phyloP scores from a whole-genome alignment of 2,329 filamentous ascomycete species.

The Fusarium sp. region DNA sequence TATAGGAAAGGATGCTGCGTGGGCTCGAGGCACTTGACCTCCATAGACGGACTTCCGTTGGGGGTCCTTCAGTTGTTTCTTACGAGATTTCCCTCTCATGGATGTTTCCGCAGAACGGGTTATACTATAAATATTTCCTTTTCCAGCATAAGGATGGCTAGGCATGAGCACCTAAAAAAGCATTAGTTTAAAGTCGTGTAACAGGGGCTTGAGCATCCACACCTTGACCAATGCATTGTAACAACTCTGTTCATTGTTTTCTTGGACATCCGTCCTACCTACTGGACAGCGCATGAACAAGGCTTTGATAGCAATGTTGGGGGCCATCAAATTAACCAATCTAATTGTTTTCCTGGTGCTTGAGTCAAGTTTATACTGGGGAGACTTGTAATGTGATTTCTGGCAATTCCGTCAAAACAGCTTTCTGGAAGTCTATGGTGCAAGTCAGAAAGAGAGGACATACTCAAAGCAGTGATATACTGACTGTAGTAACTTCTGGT shows the following conservation, averaged over 20 bases:
- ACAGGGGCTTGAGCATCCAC: neutral
- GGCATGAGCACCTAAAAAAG: neutral
- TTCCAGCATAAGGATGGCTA: neutral
- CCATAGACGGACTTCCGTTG: constrained; percentile 1
- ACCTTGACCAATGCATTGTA: constrained; percentile 15
- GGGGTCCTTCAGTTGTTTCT: constrained; percentile 10
- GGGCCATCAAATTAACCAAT: constrained; percentile 1
- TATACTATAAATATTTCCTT: neutral
- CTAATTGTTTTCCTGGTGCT: neutral
- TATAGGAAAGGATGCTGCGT: neutral
- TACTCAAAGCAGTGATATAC: neutral
- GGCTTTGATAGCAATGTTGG: neutral
- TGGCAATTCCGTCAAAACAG: neutral
- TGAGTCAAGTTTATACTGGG: neutral
- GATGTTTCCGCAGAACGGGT: neutral
- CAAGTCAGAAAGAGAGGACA: neutral
- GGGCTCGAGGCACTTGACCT: constrained; percentile 16
- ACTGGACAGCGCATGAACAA: neutral
- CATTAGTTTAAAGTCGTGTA: neutral
- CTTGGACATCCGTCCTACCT: neutral
- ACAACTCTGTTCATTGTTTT: constrained; percentile 5
- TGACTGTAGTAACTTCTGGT: neutral
- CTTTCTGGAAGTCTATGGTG: neutral
- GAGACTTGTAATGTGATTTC: constrained; percentile 1
- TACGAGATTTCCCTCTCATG: neutral